Evolutionary conservation across 805 yeast genomes (phyloP), one percentile per base, ranked within the genome.

Genomic region (Starmerella stellata): DNA sequence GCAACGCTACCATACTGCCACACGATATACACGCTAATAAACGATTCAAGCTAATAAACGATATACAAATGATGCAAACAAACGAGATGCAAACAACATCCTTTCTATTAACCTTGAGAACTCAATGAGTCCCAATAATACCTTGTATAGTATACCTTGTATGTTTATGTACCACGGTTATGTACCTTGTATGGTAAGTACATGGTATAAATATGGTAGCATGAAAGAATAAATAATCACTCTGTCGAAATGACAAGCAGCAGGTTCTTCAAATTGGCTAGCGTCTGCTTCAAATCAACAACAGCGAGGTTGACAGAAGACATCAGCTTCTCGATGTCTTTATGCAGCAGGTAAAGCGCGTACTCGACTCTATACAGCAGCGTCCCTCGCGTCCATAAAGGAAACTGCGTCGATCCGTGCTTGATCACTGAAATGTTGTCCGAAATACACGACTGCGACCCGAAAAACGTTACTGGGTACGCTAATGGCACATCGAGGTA

Each of bases 371-470:
- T 53, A 42, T 65, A 59, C 20, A 58, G 54, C 14, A 58, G 44
- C 8, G 57, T 63, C 9, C 66, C 69, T 15, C 62, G 60, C n/a
- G 68, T 57, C 63, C 70, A 69, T 32, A 70, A 47, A 4, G 75
- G 75, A 45, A 67, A 69, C 29, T 54, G 46, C 9, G 57, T 47
- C 31, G 56, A 57, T 14, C 58, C 66, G 32, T 45, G 47, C 44
- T 52, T 59, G 20, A 64, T 55, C 16, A 53, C 51, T 25, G 69
- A 60, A 14, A 70, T 62, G 2, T 68, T 67, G 49, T 70, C 74
- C 27, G 59, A 51, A 18, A 70, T 62, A 42, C 61, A 67, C 1
- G 72, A 64, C 37, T 58, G 62, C 18, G 69, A 63, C 1, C 75
- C 75, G 35, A 57, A 56, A 21, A 62, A 61, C 36, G 61, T 60